Conservation (phyloP, 768 basidiomycete genomes). For the Hericium alpestre region DNA sequence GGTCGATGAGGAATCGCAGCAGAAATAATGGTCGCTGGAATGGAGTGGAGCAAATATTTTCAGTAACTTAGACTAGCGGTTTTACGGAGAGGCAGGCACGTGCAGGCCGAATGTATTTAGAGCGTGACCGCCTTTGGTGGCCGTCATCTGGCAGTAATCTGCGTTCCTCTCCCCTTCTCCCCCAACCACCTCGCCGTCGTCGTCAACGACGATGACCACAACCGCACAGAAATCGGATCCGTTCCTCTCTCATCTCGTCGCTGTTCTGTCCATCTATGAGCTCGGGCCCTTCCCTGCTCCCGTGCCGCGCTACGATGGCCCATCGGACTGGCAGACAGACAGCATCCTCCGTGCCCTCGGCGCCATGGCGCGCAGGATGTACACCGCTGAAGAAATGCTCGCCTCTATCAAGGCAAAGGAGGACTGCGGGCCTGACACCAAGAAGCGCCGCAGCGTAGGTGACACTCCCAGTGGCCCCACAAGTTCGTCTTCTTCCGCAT, state of each 20-base stretch:
- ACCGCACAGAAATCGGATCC: slow-evolving; percentile 4
- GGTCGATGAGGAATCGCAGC: no score
- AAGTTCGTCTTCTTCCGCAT: slow-evolving; percentile 3
- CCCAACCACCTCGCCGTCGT: not conserved
- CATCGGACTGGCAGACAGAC: slow-evolving; percentile 12
- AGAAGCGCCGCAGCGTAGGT: slow-evolving; percentile 15
- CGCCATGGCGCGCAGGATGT: slow-evolving; percentile 12
- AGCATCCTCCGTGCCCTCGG: slow-evolving; percentile 10
- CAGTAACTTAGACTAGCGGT: no score
- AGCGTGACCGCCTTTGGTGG: not conserved
- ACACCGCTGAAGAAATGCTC: slow-evolving; percentile 13
- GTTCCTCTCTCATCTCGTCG: slow-evolving; percentile 12
- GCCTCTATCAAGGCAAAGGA: slow-evolving; percentile 13
- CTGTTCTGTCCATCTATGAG: slow-evolving; percentile 13
- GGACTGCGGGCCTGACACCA: slow-evolving; percentile 10
- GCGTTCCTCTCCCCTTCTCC: not conserved
- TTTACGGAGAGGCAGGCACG: no score
- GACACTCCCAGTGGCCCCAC: slow-evolving; percentile 5
- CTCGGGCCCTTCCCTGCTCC: slow-evolving; percentile 13
- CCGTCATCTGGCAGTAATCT: not conserved
- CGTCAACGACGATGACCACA: not conserved
- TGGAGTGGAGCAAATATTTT: no score
- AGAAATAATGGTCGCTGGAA: no score
- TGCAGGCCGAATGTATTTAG: no score
- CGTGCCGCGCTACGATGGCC: slow-evolving; percentile 13